Evolutionary conservation across 1,284 basidiomycete species (phyloP).

Genomic region (Taiwanofungus camphoratus): DNA sequence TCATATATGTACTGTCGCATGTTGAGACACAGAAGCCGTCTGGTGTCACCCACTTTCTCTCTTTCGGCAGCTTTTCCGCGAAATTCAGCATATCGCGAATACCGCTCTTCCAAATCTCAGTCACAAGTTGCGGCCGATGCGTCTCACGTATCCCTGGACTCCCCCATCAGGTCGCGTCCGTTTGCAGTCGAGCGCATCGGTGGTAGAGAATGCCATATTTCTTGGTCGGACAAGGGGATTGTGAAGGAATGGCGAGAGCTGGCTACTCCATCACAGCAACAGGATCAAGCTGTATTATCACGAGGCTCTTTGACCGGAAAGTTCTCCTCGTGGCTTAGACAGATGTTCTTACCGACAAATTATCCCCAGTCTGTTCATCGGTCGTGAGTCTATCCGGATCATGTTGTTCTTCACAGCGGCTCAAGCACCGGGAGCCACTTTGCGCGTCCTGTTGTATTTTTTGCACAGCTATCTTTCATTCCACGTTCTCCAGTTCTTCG

Average conservation of each 20-base stretch:
- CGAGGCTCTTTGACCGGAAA: conserved; percentile 17
- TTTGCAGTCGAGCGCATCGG: conserved; percentile 27
- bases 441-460: neutral
- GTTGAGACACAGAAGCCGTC: neutral
- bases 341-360: conserved; percentile 30
- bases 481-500: conserved; percentile 27
- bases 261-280: conserved; percentile 3
- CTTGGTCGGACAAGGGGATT: conserved; percentile 22
- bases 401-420: neutral
- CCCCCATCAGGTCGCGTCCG: conserved; percentile 10
- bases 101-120: neutral
- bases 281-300: conserved; percentile 11
- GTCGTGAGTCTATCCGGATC: conserved; percentile 22
- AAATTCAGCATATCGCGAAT: neutral
- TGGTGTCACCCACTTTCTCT: neutral
- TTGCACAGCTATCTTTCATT: conserved; percentile 25
- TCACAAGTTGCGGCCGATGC: neutral
- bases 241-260: conserved; percentile 26
- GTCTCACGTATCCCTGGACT: neutral
- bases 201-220: conserved; percentile 26
- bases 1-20: neutral
- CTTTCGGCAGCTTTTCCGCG: neutral
- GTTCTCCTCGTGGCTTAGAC: conserved; percentile 24
- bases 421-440: neutral
- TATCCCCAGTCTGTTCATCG: conserved; percentile 28